These are phyloP conservation scores for Stagonosporopsis cucurbitacearum DNA, from an alignment of 2,329 filamentous ascomycete species.

Conservation along the genomic window DNA sequence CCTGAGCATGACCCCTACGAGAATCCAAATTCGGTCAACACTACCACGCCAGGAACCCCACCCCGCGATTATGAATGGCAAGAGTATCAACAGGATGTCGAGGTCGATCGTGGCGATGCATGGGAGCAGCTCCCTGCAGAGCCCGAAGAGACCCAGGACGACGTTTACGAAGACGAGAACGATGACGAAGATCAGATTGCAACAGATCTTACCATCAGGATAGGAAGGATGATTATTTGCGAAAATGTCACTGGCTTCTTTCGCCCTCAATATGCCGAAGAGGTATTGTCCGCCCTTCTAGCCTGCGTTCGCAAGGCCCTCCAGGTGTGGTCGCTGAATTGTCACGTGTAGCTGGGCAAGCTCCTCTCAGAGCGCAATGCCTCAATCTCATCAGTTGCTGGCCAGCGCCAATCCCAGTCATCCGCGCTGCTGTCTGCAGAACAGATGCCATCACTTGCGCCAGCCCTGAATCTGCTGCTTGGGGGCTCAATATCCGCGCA, in stretches of 20 bases:
- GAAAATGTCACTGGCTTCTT: constrained; percentile 50
- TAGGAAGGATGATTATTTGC: constrained; percentile 50
- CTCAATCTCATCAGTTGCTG: constrained; percentile 42
- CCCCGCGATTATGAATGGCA: constrained; percentile 50
- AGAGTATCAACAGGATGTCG: constrained; percentile 49
- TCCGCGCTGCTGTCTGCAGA: constrained; percentile 46
- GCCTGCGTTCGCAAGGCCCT: constrained; percentile 15
- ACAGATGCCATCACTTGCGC: constrained; percentile 47
- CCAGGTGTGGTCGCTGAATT: constrained; percentile 32
- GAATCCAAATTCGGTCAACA: constrained; percentile 40
- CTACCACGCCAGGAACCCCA: constrained; percentile 46
- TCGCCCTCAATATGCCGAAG: constrained; percentile 50
- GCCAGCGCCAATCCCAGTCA: constrained; percentile 46
- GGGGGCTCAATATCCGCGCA: constrained; percentile 40
- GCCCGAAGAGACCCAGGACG: constrained; percentile 46
- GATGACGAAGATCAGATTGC: constrained; percentile 49
- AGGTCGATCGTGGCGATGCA: constrained; percentile 44
- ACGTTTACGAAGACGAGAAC: constrained; percentile 49
- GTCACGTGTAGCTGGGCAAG: constrained; percentile 45
- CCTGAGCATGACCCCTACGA: constrained; percentile 35
- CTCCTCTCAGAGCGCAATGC: constrained; percentile 45
- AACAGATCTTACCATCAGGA: constrained; percentile 48
- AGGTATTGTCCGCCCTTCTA: constrained; percentile 40
- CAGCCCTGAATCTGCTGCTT: constrained; percentile 44
- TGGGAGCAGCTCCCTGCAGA: constrained; percentile 48